These are phyloP conservation scores for Solanum sitiens DNA, from an alignment of 257 asterid species.

Conservation along the genomic window DNA sequence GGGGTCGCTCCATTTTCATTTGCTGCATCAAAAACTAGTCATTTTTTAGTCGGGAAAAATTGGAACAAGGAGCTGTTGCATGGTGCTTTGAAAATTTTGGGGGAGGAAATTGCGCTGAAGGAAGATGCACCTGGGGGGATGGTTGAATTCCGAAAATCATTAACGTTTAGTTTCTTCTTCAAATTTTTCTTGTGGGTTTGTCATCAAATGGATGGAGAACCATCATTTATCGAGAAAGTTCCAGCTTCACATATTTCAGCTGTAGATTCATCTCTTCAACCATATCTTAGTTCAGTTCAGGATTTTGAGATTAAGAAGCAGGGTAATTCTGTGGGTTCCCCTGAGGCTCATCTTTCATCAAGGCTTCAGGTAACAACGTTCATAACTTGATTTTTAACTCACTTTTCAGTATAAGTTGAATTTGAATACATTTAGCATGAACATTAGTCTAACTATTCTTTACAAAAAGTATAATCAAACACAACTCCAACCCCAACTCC, in stretches of 20 bases:
- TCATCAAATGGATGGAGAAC: constrained; percentile 59
- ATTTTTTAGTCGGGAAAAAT: constrained; percentile 49
- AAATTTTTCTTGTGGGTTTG: constrained; percentile 89
- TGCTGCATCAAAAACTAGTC: constrained; percentile 41
- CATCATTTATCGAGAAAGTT: constrained; percentile 34
- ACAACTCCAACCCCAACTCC: neutral
- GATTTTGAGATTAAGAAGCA: constrained; percentile 60
- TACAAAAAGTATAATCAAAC: neutral
- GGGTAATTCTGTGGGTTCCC: constrained; percentile 80
- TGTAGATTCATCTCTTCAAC: constrained; percentile 43
- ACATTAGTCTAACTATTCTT: neutral
- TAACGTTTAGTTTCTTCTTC: constrained; percentile 75
- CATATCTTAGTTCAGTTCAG: constrained; percentile 54
- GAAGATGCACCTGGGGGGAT: constrained; percentile 94
- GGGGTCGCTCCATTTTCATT: constrained; percentile 88
- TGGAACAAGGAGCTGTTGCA: constrained; percentile 63
- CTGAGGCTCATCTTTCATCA: constrained; percentile 89
- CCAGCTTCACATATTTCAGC: constrained; percentile 77
- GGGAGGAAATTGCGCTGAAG: constrained; percentile 65
- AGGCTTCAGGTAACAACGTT: constrained; percentile 58
- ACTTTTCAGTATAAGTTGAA: neutral
- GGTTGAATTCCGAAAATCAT: constrained; percentile 87
- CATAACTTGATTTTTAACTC: neutral
- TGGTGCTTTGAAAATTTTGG: constrained; percentile 49
- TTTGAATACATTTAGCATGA: neutral